Percentiles rank a stretch among this genome's conserved stretches.
phyloP scores from a whole-genome alignment of 2,329 filamentous ascomycete genomes.

The Paramyrothecium roridum region DNA sequence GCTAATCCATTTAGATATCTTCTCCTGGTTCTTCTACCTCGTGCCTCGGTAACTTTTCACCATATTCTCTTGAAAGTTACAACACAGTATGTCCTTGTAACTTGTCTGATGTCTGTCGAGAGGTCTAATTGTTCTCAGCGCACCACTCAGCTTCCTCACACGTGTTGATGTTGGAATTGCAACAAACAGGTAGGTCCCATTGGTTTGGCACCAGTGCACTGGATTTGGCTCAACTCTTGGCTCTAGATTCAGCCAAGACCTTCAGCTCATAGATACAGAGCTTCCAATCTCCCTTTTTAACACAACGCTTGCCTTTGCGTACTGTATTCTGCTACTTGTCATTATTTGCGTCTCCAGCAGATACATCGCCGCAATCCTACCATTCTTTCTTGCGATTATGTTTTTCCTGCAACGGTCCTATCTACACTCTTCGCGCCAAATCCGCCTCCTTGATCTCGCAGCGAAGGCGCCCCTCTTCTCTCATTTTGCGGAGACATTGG shows the following conservation, averaged over 20 bases:
- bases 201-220: not conserved
- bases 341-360: slow-evolving; percentile 29
- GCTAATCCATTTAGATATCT: not conserved
- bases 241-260: slow-evolving; percentile 14
- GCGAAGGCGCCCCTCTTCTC: slow-evolving; percentile 53
- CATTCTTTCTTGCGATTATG: slow-evolving; percentile 38
- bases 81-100: not conserved
- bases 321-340: slow-evolving; percentile 4
- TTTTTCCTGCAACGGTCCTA: slow-evolving; percentile 54
- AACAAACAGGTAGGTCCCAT: not conserved
- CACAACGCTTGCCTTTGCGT: not conserved
- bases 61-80: not conserved
- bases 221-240: not conserved
- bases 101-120: not conserved
- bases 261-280: slow-evolving; percentile 31
- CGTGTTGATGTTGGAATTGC: not conserved
- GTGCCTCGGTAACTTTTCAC: not conserved
- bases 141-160: not conserved
- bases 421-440: slow-evolving; percentile 55
- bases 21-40: not conserved
- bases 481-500: slow-evolving; percentile 52
- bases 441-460: slow-evolving; percentile 57
- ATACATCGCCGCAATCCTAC: slow-evolving; percentile 45
- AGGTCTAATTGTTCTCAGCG: not conserved
- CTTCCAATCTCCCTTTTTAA: slow-evolving; percentile 25